Base-by-base conservation (phyloP, 305 asterid genomes). In the Caryopteris hybrid region DNA sequence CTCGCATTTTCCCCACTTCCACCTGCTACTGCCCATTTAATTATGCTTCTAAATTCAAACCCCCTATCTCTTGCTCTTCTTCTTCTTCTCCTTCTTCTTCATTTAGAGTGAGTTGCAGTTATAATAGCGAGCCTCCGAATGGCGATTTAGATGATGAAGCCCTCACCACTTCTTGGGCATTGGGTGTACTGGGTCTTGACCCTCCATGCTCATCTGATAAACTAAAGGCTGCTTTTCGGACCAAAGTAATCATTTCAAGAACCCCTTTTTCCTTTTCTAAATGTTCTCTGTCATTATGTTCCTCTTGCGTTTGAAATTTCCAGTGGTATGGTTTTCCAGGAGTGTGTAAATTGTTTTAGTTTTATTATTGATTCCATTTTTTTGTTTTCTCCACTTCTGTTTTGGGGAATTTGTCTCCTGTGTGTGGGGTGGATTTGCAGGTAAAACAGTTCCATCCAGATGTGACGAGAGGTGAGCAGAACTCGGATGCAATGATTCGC, bases 371-470 rank as follows among this genome's bases (percentile, higher is more conserved):
- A 38, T 43, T 16, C 12, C 16, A 16, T 34, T 17, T 18, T 25
- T 64, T 54, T 10, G n/a, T 21, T 47, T 45, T 42, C 16, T 13
- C 14, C 8, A 17, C 4, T 16, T 8, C 31, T 53, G 36, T 54
- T 41, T 39, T n/a, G 23, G 25, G 18, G 57, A 13, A 34, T 31
- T 34, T 1, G 13, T 8, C 6, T 21, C 0, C 23, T 61, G 27
- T 23, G 33, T 59, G 34, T 42, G 27, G 41, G 20, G 11, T 60
- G 53, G 22, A 23, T 36, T 68, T 53, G 23, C 75, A 91, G 96
- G 96, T 87, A 39, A 89, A 89, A 74, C 83, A 86, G 85, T 92
- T 82, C 39, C 96, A 92, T 76, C 96, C 96, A 43, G 98, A 92
- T 81, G 94, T 87, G 41, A 77, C 61, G 4, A 64, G 71, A 74